Conservation (phyloP, 2,329 filamentous ascomycete species). For the Beauveria pseudobassiana region DNA sequence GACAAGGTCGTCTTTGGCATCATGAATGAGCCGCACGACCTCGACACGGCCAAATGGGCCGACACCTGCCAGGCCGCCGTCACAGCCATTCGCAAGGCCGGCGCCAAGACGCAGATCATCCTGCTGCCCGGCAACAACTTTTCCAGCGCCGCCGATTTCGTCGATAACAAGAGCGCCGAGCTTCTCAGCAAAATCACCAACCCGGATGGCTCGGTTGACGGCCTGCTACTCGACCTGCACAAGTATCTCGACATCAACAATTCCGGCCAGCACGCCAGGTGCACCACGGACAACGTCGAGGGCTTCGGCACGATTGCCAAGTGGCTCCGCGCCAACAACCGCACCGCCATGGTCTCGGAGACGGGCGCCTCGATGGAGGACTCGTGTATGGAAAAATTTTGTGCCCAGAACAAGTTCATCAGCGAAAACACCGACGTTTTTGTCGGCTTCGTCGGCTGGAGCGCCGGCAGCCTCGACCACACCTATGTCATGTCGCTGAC, state of each 20-base stretch:
- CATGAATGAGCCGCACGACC: slow-evolving; percentile 63
- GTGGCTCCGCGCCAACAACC: slow-evolving; percentile 34
- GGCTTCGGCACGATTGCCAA: slow-evolving; percentile 39
- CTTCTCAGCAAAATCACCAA: slow-evolving; percentile 48
- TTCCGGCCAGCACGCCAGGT: slow-evolving; percentile 43
- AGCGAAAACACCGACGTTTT: slow-evolving; percentile 39
- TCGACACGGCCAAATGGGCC: slow-evolving; percentile 51
- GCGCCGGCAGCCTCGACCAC: slow-evolving; percentile 35
- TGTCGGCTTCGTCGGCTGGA: slow-evolving; percentile 39
- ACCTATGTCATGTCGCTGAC: slow-evolving; percentile 37
- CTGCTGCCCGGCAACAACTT: slow-evolving; percentile 57
- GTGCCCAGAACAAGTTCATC: slow-evolving; percentile 39
- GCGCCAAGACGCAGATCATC: slow-evolving; percentile 57
- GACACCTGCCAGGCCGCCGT: slow-evolving; percentile 54
- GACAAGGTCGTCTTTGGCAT: slow-evolving; percentile 53
- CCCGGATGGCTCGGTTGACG: slow-evolving; percentile 47
- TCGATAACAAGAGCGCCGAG: slow-evolving; percentile 41
- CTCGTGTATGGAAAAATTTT: slow-evolving; percentile 37
- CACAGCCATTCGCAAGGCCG: slow-evolving; percentile 55
- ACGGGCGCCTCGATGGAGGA: slow-evolving; percentile 39
- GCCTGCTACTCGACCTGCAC: slow-evolving; percentile 53
- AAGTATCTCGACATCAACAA: slow-evolving; percentile 54
- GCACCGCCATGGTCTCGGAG: slow-evolving; percentile 45
- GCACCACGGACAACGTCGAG: slow-evolving; percentile 45
- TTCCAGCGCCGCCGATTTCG: slow-evolving; percentile 40